Conservation (phyloP, 2,329 filamentous ascomycete genomes). For the Decorospora gaudefroyi region DNA sequence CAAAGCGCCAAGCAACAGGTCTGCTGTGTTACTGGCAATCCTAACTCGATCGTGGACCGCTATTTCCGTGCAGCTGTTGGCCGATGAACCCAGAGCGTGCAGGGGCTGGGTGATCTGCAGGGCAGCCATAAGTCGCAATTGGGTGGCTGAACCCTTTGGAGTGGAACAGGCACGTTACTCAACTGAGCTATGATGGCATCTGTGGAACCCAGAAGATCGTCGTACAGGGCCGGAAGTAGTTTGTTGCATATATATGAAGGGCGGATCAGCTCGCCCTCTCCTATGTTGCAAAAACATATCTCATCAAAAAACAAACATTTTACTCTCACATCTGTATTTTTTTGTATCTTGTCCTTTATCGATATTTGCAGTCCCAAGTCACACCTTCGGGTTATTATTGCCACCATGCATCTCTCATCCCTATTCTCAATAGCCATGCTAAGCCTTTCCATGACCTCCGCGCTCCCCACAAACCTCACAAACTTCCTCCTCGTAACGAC, state of each 20-base stretch:
- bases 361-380: neutral
- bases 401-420: constrained; percentile 22
- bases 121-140: constrained; percentile 13
- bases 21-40: too few relatives aligned
- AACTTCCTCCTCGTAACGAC: constrained; percentile 51
- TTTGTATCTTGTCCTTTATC: too few relatives aligned
- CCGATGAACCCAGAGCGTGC: neutral
- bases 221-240: too few relatives aligned
- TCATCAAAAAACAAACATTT: too few relatives aligned
- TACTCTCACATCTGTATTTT: too few relatives aligned
- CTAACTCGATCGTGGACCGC: too few relatives aligned
- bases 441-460: constrained; percentile 9
- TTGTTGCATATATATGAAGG: too few relatives aligned
- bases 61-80: too few relatives aligned
- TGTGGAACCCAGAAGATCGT: too few relatives aligned
- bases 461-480: constrained; percentile 22
- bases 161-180: neutral
- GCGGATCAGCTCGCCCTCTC: too few relatives aligned
- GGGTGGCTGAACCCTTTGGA: constrained; percentile 10
- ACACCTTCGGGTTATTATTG: neutral
- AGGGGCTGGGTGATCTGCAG: constrained; percentile 21
- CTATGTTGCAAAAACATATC: too few relatives aligned
- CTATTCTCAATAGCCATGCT: constrained; percentile 9
- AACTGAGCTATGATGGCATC: constrained; percentile 13
- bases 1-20: too few relatives aligned